Conservation (phyloP, 2,329 filamentous ascomycete genomes). For the Sphaerulina vaccinii region DNA sequence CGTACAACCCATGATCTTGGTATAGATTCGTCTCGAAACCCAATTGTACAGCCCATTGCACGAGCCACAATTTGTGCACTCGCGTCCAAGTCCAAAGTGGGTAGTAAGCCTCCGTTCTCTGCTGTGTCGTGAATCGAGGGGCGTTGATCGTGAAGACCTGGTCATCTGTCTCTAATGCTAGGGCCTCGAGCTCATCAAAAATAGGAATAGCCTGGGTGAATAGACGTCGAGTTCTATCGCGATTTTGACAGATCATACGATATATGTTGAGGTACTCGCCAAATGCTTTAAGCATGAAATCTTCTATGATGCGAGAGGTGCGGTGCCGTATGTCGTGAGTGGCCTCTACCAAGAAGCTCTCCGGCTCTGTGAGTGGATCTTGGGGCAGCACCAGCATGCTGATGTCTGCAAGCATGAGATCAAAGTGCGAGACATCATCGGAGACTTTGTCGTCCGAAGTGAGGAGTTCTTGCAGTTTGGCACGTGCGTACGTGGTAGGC, state of each 20-base stretch:
- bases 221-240: slow-evolving; percentile 84
- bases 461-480: slow-evolving; percentile 51
- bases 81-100: slow-evolving; percentile 87
- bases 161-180: slow-evolving; percentile 50
- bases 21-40: slow-evolving; percentile 95
- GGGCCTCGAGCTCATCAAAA: slow-evolving; percentile 79
- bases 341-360: slow-evolving; percentile 74
- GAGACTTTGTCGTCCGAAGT: slow-evolving; percentile 71
- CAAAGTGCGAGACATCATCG: slow-evolving; percentile 65
- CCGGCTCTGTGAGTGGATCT: slow-evolving; percentile 67
- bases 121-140: background rate
- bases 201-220: slow-evolving; percentile 79
- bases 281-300: slow-evolving; percentile 55
- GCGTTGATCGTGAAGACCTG: slow-evolving; percentile 6
- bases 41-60: slow-evolving; percentile 83
- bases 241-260: slow-evolving; percentile 82
- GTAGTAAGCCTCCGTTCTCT: slow-evolving; percentile 50
- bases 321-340: slow-evolving; percentile 71
- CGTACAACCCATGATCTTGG: slow-evolving; percentile 75
- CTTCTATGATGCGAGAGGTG: slow-evolving; percentile 72
- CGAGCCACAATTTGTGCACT: slow-evolving; percentile 82
- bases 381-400: slow-evolving; percentile 71
- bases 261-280: slow-evolving; percentile 78
- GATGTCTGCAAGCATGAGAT: slow-evolving; percentile 78
- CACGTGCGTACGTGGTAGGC: slow-evolving; percentile 79